A percentile compares a stretch with the other conserved stretches of the same genome.
phyloP scores from a whole-genome alignment of 2,329 filamentous ascomycete genomes.

The Alternaria ventricosa region DNA sequence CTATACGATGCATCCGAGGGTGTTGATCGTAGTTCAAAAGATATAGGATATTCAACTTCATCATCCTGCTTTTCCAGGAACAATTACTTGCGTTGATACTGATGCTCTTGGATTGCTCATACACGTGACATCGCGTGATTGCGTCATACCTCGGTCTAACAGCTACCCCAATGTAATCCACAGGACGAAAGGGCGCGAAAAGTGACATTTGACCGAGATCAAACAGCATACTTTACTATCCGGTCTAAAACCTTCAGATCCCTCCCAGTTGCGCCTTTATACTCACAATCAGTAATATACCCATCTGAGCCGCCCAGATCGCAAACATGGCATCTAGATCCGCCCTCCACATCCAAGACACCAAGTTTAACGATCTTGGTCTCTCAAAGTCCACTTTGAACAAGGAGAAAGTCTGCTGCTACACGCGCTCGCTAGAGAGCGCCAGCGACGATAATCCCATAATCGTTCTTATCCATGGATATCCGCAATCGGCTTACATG shows the following conservation, averaged over 20 bases:
- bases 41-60: neutral
- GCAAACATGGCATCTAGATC: slow-evolving; percentile 23
- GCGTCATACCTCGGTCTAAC: slow-evolving; percentile 11
- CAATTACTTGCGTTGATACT: neutral
- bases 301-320: neutral
- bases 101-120: neutral
- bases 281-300: neutral
- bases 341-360: slow-evolving; percentile 36
- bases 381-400: slow-evolving; percentile 35
- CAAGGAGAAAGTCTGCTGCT: slow-evolving; percentile 33
- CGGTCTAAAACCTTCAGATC: neutral
- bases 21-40: neutral
- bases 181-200: neutral
- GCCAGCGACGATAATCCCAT: slow-evolving; percentile 38
- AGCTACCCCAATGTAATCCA: neutral
- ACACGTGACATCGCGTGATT: slow-evolving; percentile 12
- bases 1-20: neutral
- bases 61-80: neutral
- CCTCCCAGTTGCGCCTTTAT: neutral
- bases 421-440: slow-evolving; percentile 31
- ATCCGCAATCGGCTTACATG: slow-evolving; percentile 42
- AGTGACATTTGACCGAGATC: neutral
- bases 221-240: neutral
- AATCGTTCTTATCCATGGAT: slow-evolving; percentile 42
- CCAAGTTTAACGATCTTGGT: slow-evolving; percentile 36